Evolutionary conservation across 2,329 filamentous ascomycete species (phyloP), one percentile per base, ranked within the genome.

Genomic region (Fusarium papillatum): DNA sequence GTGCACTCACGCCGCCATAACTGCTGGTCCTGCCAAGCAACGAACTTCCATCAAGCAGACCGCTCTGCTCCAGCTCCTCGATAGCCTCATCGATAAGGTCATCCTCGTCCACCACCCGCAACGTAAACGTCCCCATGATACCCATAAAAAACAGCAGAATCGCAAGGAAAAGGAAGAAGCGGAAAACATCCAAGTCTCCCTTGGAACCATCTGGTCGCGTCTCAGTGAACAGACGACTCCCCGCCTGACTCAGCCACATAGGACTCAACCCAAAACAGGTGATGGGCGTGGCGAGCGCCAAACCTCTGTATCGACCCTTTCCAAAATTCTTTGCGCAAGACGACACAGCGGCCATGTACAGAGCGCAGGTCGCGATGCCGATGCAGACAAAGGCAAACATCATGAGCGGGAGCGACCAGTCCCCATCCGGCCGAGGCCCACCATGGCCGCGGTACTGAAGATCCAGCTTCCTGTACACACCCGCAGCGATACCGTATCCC

Each of bases 301-400:
- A 86, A 0, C 97, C 97, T 80, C 96, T 94, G 80, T 97, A 93
- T 80, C 93, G 94, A 6, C 95, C 95, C 72, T 94, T 92, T 61
- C 96, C 96, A 85, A 98, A 99, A 85, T 98, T 99, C 91, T 99
- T 99, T 41, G 97, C 97, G 81, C 95, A 98, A 0, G 96, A 98
- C 9, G 96, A 96, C n/a, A 99, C 93, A 3, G 95, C 93, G 63
- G 93, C 91, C 68, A 98, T 88, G 83, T 98, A 99, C 92, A 98
- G 95, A 83, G 91, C 92, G 76, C 94, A 95, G 0, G 96, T 98
- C 7, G 92, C 96, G 73, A 93, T 90, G 2, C 97, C 97, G 69
- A 99, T 92, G 64, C 90, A 90, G 59, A 96, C 88, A 83, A 98
- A 99, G 1, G 95, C 93, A 66, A 95, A 82, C 8, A 98, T 87